These are phyloP conservation scores for Lignosus rhinocerotis DNA, from an alignment of 1,284 basidiomycete genomes.

Conservation along the genomic window DNA sequence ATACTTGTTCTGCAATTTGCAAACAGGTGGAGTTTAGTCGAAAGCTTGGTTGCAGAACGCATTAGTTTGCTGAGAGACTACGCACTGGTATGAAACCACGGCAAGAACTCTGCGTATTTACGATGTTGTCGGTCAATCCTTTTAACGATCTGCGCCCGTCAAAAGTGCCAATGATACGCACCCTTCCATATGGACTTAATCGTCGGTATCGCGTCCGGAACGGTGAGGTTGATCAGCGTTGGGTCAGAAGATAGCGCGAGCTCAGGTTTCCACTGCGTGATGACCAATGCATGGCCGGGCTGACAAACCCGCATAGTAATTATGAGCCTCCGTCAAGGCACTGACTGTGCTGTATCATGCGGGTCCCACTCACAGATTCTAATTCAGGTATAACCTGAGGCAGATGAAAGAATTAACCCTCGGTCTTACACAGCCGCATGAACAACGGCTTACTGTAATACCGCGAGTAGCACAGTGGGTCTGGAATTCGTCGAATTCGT, in stretches of 20 bases:
- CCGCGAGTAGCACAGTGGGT: slow-evolving; percentile 34
- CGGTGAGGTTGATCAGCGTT: slow-evolving; percentile 35
- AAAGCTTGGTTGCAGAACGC: not conserved
- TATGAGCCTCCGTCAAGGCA: not conserved
- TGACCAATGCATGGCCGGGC: slow-evolving; percentile 39
- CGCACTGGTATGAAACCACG: slow-evolving; percentile 33
- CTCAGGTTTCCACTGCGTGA: slow-evolving; percentile 40
- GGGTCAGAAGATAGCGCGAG: slow-evolving; percentile 33
- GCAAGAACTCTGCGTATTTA: slow-evolving; percentile 30
- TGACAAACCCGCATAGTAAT: slow-evolving; percentile 12
- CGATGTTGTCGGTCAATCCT: not conserved
- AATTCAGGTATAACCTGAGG: slow-evolving; percentile 36
- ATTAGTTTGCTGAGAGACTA: not conserved
- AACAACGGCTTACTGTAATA: slow-evolving; percentile 28
- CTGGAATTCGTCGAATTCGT: slow-evolving; percentile 37
- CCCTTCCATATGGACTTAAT: slow-evolving; percentile 30
- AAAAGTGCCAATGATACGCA: not conserved
- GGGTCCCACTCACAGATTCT: slow-evolving; percentile 28
- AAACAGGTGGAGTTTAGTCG: not conserved
- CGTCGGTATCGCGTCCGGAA: slow-evolving; percentile 29
- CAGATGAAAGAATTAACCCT: not conserved
- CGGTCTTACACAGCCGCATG: not conserved
- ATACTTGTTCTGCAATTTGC: slow-evolving; percentile 25
- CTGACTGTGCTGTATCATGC: not conserved
- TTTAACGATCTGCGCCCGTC: not conserved